Conservation (phyloP, 2,329 filamentous ascomycete genomes). For the Tolypocladium sp. region DNA sequence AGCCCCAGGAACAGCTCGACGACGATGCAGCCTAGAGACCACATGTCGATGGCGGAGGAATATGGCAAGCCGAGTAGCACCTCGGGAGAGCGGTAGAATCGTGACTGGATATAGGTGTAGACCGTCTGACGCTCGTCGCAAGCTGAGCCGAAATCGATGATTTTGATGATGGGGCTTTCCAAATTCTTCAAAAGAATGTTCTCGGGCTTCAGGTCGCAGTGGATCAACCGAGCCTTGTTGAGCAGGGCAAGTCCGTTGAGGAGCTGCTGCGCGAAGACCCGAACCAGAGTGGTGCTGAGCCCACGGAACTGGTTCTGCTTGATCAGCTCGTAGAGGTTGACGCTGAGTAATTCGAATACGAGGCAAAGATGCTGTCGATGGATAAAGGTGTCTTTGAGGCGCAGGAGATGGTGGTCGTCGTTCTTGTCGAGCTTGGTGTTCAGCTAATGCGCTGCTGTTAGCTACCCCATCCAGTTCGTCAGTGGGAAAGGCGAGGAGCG, state of each 20-base stretch:
- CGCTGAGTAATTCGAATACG: conserved; percentile 91
- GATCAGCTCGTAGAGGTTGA: conserved; percentile 97
- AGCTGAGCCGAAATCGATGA: conserved; percentile 97
- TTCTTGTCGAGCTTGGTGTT: conserved; percentile 99
- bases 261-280: conserved; percentile 94
- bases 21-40: conserved; percentile 96
- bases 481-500: conserved; percentile 13
- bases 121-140: conserved; percentile 98
- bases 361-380: conserved; percentile 94
- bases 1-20: conserved; percentile 94
- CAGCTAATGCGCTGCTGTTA: conserved; percentile 45
- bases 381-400: conserved; percentile 96
- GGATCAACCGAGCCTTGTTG: conserved; percentile 93
- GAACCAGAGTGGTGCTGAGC: conserved; percentile 89
- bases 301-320: conserved; percentile 99
- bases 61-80: conserved; percentile 93
- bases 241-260: conserved; percentile 85
- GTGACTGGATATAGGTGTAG: conserved; percentile 97
- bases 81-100: conserved; percentile 95
- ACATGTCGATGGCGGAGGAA: conserved; percentile 99
- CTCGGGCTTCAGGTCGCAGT: conserved; percentile 96
- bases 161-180: conserved; percentile 98
- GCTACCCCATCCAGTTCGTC: conserved; percentile 3
- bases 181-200: conserved; percentile 97
- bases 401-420: conserved; percentile 90